Conservation (phyloP, 1,139 yeast genomes). For the Barnettozyma hawaiiensis region DNA sequence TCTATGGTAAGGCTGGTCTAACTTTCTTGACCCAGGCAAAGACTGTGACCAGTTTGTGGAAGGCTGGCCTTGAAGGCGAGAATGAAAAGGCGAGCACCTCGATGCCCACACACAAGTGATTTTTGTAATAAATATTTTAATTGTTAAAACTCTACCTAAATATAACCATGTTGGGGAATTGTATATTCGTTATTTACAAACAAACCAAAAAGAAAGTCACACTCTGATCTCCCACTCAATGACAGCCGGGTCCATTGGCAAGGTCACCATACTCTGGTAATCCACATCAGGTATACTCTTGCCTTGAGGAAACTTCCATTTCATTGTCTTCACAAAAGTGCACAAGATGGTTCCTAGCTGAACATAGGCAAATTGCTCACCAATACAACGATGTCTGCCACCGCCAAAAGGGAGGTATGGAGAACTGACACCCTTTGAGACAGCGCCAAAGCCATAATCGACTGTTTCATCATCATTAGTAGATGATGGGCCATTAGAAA, state of each 20-base stretch:
- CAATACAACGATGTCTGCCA: constrained; percentile 99
- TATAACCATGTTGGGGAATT: no score
- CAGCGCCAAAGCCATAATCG: constrained; percentile 94
- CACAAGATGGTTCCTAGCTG: constrained; percentile 86
- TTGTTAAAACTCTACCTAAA: no score
- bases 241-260: constrained; percentile 76
- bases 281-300: constrained; percentile 67
- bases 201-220: not conserved
- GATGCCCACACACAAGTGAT: constrained; percentile 52
- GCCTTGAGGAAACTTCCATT: constrained; percentile 64
- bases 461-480: constrained; percentile 40
- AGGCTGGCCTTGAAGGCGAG: constrained; percentile 47
- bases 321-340: constrained; percentile 67
- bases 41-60: constrained; percentile 71
- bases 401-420: constrained; percentile 98
- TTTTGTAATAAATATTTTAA: not conserved
- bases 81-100: constrained; percentile 46
- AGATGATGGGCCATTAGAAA: constrained; percentile 29
- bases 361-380: constrained; percentile 95
- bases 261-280: constrained; percentile 88
- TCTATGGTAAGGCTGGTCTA: constrained; percentile 72
- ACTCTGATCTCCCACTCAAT: constrained; percentile 68
- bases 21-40: constrained; percentile 71
- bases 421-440: constrained; percentile 90
- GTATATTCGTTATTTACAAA: no score